Percentiles rank a stretch among this genome's conserved stretches.
phyloP scores from a whole-genome alignment of 805 yeast species.

The Yamadazyma philogaea region DNA sequence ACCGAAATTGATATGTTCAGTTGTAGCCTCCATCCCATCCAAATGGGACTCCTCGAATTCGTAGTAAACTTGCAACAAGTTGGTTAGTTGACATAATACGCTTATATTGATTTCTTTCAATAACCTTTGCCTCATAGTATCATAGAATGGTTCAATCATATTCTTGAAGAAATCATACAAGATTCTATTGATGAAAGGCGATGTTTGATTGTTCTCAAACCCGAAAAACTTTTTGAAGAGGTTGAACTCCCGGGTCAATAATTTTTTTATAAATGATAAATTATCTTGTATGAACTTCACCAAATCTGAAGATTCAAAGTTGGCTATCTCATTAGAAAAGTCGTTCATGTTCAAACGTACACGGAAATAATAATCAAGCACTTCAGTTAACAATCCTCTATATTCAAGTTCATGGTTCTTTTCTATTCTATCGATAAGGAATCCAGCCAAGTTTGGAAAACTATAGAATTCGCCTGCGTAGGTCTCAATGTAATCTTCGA shows the following conservation, averaged over 20 bases:
- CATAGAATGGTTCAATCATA: conserved; percentile 76
- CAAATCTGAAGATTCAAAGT: conserved; percentile 27
- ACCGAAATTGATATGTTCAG: conserved; percentile 37
- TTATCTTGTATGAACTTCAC: conserved; percentile 62
- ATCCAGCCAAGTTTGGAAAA: conserved; percentile 32
- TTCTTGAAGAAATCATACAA: conserved; percentile 59
- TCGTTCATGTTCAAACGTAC: conserved; percentile 51
- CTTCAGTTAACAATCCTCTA: conserved; percentile 63
- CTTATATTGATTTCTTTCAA: conserved; percentile 68
- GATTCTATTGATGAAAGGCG: conserved; percentile 20
- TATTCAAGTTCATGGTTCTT: conserved; percentile 47
- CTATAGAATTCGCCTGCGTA: conserved; percentile 14
- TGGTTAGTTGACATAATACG: conserved; percentile 70
- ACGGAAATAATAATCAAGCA: conserved; percentile 60
- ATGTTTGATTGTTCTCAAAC: conserved; percentile 11
- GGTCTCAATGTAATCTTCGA: conserved; percentile 27
- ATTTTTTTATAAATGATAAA: conserved; percentile 55
- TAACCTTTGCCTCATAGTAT: conserved; percentile 59
- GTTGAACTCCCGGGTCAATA: conserved; percentile 58
- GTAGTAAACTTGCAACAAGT: conserved; percentile 63
- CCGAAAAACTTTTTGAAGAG: conserved; percentile 56
- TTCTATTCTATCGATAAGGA: conserved; percentile 36
- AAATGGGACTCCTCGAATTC: conserved; percentile 52
- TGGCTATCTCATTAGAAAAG: conserved; percentile 31
- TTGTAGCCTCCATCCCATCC: conserved; percentile 10